These are phyloP conservation scores for Pichia membranifaciens DNA, from an alignment of 805 yeast genomes.

Conservation along the genomic window DNA sequence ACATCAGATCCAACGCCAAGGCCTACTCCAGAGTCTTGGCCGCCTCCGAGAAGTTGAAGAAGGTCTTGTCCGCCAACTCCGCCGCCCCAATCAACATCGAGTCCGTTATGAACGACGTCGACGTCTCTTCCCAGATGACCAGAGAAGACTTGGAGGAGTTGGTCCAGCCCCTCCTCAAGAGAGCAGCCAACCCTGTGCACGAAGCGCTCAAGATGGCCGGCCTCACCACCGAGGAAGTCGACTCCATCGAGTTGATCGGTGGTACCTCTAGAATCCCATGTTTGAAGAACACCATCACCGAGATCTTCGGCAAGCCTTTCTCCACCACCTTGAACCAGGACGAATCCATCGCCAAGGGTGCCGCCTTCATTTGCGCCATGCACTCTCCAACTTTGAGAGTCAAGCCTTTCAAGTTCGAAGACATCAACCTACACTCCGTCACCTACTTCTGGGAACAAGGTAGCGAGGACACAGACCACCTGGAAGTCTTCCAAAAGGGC, in stretches of 20 bases:
- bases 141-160: constrained; percentile 92
- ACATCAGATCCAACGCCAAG: constrained; percentile 85
- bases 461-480: constrained; percentile 82
- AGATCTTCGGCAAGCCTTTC: constrained; percentile 76
- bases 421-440: constrained; percentile 84
- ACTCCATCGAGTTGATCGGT: constrained; percentile 92
- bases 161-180: constrained; percentile 72
- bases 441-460: constrained; percentile 93
- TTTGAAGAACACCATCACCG: constrained; percentile 73
- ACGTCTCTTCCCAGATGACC: constrained; percentile 80
- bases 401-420: constrained; percentile 98
- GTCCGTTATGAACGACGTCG: constrained; percentile 95
- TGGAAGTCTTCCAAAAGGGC: constrained; percentile 96
- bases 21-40: constrained; percentile 89
- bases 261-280: constrained; percentile 98
- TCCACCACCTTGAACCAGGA: constrained; percentile 97
- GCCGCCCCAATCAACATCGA: constrained; percentile 93
- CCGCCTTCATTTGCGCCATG: constrained; percentile 97
- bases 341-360: constrained; percentile 98
- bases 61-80: constrained; percentile 92
- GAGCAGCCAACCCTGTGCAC: constrained; percentile 73
- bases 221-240: constrained; percentile 65
- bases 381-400: constrained; percentile 99
- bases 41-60: constrained; percentile 91
- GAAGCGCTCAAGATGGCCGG: constrained; percentile 78